Evolutionary conservation across 2,329 filamentous ascomycete genomes (phyloP).

Genomic region (Metarhizium anisopliae): DNA sequence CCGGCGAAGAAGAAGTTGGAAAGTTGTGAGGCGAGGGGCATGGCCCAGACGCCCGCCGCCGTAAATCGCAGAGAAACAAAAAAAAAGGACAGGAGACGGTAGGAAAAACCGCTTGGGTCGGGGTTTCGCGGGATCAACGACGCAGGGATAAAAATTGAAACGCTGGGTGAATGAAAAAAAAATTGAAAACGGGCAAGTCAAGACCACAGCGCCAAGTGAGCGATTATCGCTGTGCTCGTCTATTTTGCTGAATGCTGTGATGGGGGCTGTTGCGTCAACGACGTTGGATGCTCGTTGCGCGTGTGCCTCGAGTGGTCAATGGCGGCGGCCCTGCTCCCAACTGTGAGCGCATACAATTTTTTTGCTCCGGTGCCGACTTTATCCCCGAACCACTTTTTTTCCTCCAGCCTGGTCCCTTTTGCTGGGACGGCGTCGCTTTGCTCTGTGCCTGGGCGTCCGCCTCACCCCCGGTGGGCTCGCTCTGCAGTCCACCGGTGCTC

Average conservation of each 20-base stretch:
- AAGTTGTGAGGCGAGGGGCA: conserved; percentile 8
- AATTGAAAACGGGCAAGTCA: background rate
- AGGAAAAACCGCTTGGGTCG: background rate
- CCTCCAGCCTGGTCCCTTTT: too few species aligned
- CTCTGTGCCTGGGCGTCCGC: background rate
- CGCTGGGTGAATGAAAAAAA: background rate
- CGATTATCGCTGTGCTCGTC: conserved; percentile 2
- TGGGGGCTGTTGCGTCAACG: background rate
- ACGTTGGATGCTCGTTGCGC: too few species aligned
- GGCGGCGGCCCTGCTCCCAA: background rate
- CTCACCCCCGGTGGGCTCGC: background rate
- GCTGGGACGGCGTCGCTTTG: too few species aligned
- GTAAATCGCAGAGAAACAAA: background rate
- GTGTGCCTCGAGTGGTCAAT: background rate
- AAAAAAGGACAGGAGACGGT: background rate
- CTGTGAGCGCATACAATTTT: background rate
- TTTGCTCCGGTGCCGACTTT: conserved; percentile 2
- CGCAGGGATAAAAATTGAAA: background rate
- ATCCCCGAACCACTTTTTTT: conserved; percentile 2
- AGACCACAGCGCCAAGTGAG: background rate
- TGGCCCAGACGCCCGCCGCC: conserved; percentile 1
- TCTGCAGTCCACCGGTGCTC: too few species aligned
- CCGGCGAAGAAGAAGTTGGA: conserved; percentile 2
- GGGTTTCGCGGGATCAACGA: background rate
- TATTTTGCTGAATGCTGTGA: background rate